Percentiles rank a stretch among this genome's conserved stretches.
Evolutionary conservation across 768 basidiomycete genomes (phyloP).

Genomic region (Tricholoma furcatifolium): DNA sequence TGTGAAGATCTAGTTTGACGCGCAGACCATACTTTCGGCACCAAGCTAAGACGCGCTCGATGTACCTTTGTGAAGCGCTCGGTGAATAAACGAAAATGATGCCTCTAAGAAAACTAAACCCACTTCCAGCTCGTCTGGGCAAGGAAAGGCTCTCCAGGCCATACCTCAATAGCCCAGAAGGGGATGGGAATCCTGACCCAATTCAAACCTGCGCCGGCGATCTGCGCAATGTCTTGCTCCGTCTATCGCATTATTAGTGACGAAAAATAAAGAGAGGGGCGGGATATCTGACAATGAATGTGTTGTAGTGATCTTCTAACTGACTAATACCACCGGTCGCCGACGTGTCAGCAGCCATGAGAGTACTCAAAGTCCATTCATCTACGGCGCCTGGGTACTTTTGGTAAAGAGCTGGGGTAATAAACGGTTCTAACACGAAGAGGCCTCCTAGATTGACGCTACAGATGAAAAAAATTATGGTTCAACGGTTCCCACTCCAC

Average conservation of each 20-base stretch:
- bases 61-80: constrained; percentile 46
- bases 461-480: not conserved
- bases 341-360: constrained; percentile 60
- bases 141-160: constrained; percentile 79
- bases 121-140: constrained; percentile 74
- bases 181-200: constrained; percentile 84
- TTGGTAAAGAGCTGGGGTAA: constrained; percentile 66
- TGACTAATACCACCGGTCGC: constrained; percentile 47
- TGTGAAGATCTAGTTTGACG: constrained; percentile 77
- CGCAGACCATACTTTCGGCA: constrained; percentile 83
- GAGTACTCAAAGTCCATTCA: constrained; percentile 71
- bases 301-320: constrained; percentile 79
- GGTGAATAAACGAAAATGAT: not conserved
- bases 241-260: constrained; percentile 47
- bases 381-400: constrained; percentile 63
- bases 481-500: constrained; percentile 8
- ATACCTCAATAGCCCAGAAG: constrained; percentile 79
- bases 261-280: not conserved
- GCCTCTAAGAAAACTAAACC: constrained; percentile 20
- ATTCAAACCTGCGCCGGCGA: constrained; percentile 86
- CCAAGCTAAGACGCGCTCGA: constrained; percentile 75
- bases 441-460: constrained; percentile 81
- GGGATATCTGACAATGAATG: constrained; percentile 66
- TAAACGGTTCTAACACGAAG: constrained; percentile 73
- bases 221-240: constrained; percentile 86